phyloP scores from a whole-genome alignment of 2,329 filamentous ascomycete genomes.

The Sclerotinia minor region DNA sequence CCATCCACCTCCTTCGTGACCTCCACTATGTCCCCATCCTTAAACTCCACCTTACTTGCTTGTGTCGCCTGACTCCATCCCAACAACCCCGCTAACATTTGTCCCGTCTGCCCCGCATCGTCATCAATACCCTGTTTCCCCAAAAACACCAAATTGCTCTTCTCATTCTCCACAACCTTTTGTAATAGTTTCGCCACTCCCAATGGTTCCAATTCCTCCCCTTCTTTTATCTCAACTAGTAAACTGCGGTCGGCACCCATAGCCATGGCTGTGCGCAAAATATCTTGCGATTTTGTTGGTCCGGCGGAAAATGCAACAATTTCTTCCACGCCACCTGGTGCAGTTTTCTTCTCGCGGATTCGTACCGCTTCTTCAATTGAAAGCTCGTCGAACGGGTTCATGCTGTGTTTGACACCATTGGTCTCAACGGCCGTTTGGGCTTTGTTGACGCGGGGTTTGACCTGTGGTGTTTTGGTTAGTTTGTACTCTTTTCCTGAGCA shows the following conservation, averaged over 20 bases:
- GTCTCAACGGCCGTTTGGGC: conserved; percentile 86
- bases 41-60: conserved; percentile 79
- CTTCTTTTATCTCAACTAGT: conserved; percentile 78
- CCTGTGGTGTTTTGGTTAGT: conserved; percentile 45
- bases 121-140: conserved; percentile 99
- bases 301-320: conserved; percentile 90
- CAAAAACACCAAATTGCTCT: conserved; percentile 86
- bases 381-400: conserved; percentile 99
- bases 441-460: conserved; percentile 70
- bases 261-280: conserved; percentile 94
- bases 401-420: conserved; percentile 89
- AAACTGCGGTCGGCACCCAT: conserved; percentile 95
- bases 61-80: conserved; percentile 95
- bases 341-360: conserved; percentile 81
- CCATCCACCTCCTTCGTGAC: conserved; percentile 95
- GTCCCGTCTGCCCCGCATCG: conserved; percentile 91
- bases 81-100: conserved; percentile 92
- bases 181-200: conserved; percentile 88
- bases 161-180: conserved; percentile 77
- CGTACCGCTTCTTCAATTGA: conserved; percentile 95
- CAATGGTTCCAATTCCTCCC: conserved; percentile 80
- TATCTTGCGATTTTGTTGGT: conserved; percentile 81
- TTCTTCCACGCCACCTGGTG: conserved; percentile 76
- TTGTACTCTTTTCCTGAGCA: background rate
- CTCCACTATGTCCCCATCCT: conserved; percentile 65